These are phyloP conservation scores for Ceriops tagal DNA, from an alignment of 345 rosid species.

Conservation along the genomic window DNA sequence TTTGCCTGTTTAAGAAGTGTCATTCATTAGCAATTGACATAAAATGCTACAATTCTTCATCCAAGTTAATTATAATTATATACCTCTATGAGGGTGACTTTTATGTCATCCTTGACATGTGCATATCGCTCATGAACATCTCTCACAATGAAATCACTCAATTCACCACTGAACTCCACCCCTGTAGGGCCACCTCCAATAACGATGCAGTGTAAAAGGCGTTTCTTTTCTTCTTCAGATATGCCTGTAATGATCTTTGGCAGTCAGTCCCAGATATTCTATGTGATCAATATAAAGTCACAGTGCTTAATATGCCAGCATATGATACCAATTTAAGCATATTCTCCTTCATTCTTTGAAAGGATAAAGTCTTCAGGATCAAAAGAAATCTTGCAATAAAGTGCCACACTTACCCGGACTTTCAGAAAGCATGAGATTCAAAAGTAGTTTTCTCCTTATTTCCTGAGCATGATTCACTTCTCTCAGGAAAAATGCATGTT, in stretches of 20 bases:
- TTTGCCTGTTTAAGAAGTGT: conserved; percentile 54
- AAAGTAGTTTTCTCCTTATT: conserved; percentile 83
- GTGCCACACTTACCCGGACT: conserved; percentile 54
- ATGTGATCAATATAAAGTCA: background rate
- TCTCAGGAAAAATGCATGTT: conserved; percentile 80
- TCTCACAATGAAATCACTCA: conserved; percentile 91
- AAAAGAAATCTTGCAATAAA: background rate
- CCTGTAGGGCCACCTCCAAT: conserved; percentile 98
- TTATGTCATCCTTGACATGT: conserved; percentile 70
- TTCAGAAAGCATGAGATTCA: conserved; percentile 89
- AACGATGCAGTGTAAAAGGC: conserved; percentile 79
- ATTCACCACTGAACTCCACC: conserved; percentile 92
- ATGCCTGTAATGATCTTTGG: conserved; percentile 43
- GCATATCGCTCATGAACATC: conserved; percentile 69
- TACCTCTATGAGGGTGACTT: conserved; percentile 95
- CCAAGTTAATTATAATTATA: background rate
- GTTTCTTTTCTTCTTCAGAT: conserved; percentile 68
- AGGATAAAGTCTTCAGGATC: background rate
- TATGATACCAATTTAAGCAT: background rate
- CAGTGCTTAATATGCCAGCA: background rate
- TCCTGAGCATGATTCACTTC: conserved; percentile 95
- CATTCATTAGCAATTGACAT: background rate
- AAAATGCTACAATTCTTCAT: background rate
- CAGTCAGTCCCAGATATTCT: background rate
- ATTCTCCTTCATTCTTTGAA: background rate